Evolutionary conservation across 2,329 filamentous ascomycete genomes (phyloP).

Genomic region (Fusarium transvaalense): DNA sequence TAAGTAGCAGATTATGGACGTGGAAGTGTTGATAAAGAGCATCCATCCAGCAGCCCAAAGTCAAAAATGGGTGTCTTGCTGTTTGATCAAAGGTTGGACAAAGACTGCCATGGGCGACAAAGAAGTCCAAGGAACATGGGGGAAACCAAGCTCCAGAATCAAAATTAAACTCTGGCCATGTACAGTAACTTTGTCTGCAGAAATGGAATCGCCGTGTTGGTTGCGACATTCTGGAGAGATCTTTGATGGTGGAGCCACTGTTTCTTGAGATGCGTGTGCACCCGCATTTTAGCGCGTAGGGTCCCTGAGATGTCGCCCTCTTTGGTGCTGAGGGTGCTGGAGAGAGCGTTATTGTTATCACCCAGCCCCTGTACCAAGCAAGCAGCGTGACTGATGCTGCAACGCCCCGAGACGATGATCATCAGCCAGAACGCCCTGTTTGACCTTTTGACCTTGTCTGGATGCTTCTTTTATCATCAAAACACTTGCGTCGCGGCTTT

Average conservation of each 20-base stretch:
- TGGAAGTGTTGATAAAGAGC: slow-evolving; percentile 24
- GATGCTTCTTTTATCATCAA: slow-evolving; percentile 46
- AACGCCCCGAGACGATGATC: slow-evolving; percentile 39
- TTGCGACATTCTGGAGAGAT: slow-evolving; percentile 36
- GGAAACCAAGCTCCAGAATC: slow-evolving; percentile 19
- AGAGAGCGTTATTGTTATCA: slow-evolving; percentile 36
- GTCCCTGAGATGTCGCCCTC: slow-evolving; percentile 43
- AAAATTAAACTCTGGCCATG: slow-evolving; percentile 36
- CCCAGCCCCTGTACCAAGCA: slow-evolving; percentile 42
- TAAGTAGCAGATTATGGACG: slow-evolving; percentile 13
- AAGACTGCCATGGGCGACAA: slow-evolving; percentile 41
- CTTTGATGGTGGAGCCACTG: slow-evolving; percentile 44
- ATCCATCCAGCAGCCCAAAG: slow-evolving; percentile 18
- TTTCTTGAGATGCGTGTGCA: slow-evolving; percentile 39
- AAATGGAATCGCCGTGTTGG: slow-evolving; percentile 37
- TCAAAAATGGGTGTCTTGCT: slow-evolving; percentile 19
- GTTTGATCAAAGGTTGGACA: slow-evolving; percentile 42
- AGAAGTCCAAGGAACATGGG: slow-evolving; percentile 22
- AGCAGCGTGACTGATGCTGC: slow-evolving; percentile 31
- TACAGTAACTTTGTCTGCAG: slow-evolving; percentile 32
- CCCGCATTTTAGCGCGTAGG: slow-evolving; percentile 42
- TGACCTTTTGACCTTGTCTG: slow-evolving; percentile 30
- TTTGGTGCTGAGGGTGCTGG: slow-evolving; percentile 26
- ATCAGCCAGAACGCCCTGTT: slow-evolving; percentile 35
- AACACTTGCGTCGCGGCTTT: slow-evolving; percentile 18